phyloP scores from a whole-genome alignment of 2,329 filamentous ascomycete genomes.

The Paecilomyces fulvus region DNA sequence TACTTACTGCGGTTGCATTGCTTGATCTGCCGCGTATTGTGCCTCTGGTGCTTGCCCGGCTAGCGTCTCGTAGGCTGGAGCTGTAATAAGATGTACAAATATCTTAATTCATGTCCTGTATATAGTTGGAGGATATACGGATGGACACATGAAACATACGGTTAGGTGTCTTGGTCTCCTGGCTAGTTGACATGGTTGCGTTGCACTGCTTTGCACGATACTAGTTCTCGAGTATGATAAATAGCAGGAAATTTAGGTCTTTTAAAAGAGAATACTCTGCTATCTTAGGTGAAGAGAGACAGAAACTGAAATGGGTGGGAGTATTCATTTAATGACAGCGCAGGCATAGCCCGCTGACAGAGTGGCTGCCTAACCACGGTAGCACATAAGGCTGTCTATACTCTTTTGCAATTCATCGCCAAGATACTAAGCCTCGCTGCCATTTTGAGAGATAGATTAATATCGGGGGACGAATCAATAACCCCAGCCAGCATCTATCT shows the following conservation, averaged over 20 bases:
- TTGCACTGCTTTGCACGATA: neutral
- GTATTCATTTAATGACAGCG: neutral
- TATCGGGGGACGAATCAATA: neutral
- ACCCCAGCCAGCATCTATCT: neutral
- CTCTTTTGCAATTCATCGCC: neutral
- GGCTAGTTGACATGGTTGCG: neutral
- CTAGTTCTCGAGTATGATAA: neutral
- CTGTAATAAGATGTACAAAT: neutral
- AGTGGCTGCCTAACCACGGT: neutral
- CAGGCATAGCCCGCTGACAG: neutral
- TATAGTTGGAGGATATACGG: neutral
- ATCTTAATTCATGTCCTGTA: neutral
- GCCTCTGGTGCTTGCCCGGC: neutral
- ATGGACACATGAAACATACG: neutral
- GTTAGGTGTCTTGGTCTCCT: neutral
- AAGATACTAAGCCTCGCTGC: neutral
- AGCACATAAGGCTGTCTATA: neutral
- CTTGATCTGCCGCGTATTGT: neutral
- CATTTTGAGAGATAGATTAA: neutral
- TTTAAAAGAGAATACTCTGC: neutral
- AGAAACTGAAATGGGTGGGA: neutral
- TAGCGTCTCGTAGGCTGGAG: neutral
- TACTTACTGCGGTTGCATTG: neutral
- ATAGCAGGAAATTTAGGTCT: neutral
- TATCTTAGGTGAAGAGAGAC: neutral